These are phyloP conservation scores for Lactifluus volemus DNA, from an alignment of 768 basidiomycete genomes.

Conservation along the genomic window DNA sequence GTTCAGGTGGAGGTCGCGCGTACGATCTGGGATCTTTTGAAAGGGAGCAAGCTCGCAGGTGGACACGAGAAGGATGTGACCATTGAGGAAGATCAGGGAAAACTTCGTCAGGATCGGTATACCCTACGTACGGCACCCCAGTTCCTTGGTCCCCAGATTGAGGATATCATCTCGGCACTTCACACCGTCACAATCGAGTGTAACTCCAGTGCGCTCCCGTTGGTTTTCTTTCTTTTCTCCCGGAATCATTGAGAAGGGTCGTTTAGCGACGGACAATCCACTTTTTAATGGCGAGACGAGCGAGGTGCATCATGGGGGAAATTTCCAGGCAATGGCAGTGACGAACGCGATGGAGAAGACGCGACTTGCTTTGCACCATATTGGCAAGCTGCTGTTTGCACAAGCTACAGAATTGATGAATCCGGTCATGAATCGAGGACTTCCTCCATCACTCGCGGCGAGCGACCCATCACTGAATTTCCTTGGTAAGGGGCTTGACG, in stretches of 20 bases:
- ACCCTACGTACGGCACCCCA: conserved; percentile 72
- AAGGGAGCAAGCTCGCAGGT: conserved; percentile 58
- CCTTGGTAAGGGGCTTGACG: conserved; percentile 79
- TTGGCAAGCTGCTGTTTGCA: conserved; percentile 44
- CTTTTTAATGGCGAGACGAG: conserved; percentile 63
- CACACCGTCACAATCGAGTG: conserved; percentile 63
- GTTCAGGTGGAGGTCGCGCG: conserved; percentile 57
- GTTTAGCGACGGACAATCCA: conserved; percentile 77
- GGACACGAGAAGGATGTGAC: conserved; percentile 57
- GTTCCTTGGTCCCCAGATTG: conserved; percentile 80
- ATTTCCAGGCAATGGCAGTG: conserved; percentile 84
- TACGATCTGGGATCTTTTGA: conserved; percentile 59
- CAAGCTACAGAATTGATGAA: conserved; percentile 66
- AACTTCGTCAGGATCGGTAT: conserved; percentile 75
- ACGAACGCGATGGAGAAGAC: conserved; percentile 87
- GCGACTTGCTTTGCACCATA: conserved; percentile 46
- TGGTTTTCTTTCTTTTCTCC: not conserved
- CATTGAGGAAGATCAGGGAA: conserved; percentile 62
- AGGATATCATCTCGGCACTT: conserved; percentile 62
- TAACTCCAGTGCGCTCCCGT: conserved; percentile 58
- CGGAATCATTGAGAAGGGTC: not conserved
- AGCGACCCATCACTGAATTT: conserved; percentile 77
- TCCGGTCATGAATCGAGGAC: conserved; percentile 74
- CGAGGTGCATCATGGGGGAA: conserved; percentile 74
- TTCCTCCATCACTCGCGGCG: conserved; percentile 72